Evolutionary conservation across 1,284 basidiomycete genomes (phyloP).

Genomic region (Heterobasidion occidentale): DNA sequence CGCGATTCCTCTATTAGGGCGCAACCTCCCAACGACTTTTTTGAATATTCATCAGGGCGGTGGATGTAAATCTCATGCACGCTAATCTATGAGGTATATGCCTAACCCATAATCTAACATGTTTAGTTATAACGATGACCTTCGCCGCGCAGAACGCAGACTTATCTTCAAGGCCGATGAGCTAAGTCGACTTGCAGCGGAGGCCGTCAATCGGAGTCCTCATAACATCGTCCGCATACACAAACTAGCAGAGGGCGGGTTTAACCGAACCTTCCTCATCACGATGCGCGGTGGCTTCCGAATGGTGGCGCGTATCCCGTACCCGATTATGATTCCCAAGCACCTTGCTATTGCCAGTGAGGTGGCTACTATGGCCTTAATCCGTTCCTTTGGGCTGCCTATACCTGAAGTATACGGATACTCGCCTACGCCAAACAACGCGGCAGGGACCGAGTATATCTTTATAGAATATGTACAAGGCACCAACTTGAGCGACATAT

Average conservation of each 20-base stretch:
- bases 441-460: constrained; percentile 40
- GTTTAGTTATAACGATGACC: constrained; percentile 32
- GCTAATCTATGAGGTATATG: constrained; percentile 16
- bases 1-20: constrained; percentile 26
- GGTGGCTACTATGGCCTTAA: constrained; percentile 41
- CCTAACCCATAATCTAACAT: constrained; percentile 19
- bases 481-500: constrained; percentile 35
- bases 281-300: constrained; percentile 33
- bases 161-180: constrained; percentile 31
- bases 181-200: constrained; percentile 36
- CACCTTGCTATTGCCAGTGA: constrained; percentile 40
- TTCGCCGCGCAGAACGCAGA: constrained; percentile 37
- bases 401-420: constrained; percentile 42
- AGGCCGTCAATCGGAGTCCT: constrained; percentile 29
- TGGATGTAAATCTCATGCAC: constrained; percentile 34
- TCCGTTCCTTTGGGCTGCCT: constrained; percentile 38
- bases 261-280: constrained; percentile 37
- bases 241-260: constrained; percentile 38
- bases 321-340: constrained; percentile 34
- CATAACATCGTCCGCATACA: constrained; percentile 24
- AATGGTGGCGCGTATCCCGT: constrained; percentile 42
- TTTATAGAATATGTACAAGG: constrained; percentile 44
- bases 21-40: constrained; percentile 25
- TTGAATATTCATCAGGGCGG: constrained; percentile 33
- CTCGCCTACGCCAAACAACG: constrained; percentile 39